Evolutionary conservation across 192 early-diverging fungal species (phyloP), one percentile per base, ranked within the genome.

Genomic region (Linnemannia elongata): DNA sequence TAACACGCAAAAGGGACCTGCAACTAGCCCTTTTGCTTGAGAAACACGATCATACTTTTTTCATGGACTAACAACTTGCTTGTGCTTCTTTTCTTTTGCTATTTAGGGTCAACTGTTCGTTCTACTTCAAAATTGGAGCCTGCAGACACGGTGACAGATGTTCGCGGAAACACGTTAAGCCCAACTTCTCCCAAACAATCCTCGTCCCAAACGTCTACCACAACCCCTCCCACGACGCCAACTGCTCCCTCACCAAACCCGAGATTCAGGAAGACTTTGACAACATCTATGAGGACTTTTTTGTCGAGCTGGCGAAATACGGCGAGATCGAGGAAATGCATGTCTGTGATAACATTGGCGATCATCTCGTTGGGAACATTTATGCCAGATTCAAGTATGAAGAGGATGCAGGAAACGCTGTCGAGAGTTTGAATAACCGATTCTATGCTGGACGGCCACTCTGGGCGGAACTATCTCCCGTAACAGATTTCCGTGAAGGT

Each of bases 101-200:
- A 41, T 39, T 27, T 49, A 96, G 93, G 76, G 97, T 99, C 78
- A 97, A 99, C 87, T 99, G 98, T 90, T 97, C 96, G 60, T 99
- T 99, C 84, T 99, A 99, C 93, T 97, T 97, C 93, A 99, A 99
- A 92, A 99, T 99, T 72, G 99, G 99, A 41, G 98, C 99, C 47
- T 99, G 99, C 87, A 92, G 98, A 27, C 98, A 99, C 83, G 98
- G 97, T 71, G 99, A 99, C 82, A 93, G 97, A 72, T 99, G 99
- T 87, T 97, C 97, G 24, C 92, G 98, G 79, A 98, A 98, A 89
- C 99, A 99, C 79, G 96, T 99, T 75, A 97, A 98, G 89, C 99
- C 99, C 22, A 96, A 95, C 72, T 99, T 97, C 85, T 96, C 96
- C 54, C 98, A 98, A 89, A 99, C 98, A 13, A 92, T 99, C 22